Base-by-base conservation (phyloP, 805 yeast species). In the Kodamaea kaohsiungensis region DNA sequence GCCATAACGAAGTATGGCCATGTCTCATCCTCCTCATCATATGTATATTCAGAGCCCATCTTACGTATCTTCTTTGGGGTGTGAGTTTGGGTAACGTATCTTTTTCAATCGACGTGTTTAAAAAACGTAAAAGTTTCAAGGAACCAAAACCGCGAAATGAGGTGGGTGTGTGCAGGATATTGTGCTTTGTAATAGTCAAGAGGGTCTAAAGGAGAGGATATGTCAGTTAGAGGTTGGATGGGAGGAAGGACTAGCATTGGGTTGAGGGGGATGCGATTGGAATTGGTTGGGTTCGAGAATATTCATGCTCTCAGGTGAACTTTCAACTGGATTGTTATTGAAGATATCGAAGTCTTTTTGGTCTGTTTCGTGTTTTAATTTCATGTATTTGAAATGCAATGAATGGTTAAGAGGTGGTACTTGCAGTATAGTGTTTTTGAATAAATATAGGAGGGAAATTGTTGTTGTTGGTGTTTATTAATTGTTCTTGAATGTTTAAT, bases 1-100 rank as follows among this genome's bases (percentile, higher is more conserved):
- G 97, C 91, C 65, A 89, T 69, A 51, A 88, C 82, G 65, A 92
- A 92, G 68, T 86, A 91, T 42, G 98, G 98, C 97, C 97, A 91
- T 1, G 95, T 90, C 63, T 89, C 95, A 49, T 92, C 86, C 57
- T 84, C 84, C 68, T 91, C 97, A 73, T 91, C 98, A 69, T 91
- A 91, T 43, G 85, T 84, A 70, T 88, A 88, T 63, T 86, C 75
- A 43, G 78, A 72, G 37, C 75, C 76, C 78, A 73, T 73, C 35
- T 4, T 30, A 30, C 39, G 40, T 47, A 43, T 43, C 15, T 46
- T 46, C 48, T 27, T 27, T 25, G 27, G 38, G 17, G 19, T 39
- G 16, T 48, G 46, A 46, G 17, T 30, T 30, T 46, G 39, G 15
- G 33, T 48, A 33, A 43, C 22, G 25, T 43, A 40, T 52, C 48